phyloP scores from a whole-genome alignment of 2,329 filamentous ascomycete species.

The Penicillium concentricum region DNA sequence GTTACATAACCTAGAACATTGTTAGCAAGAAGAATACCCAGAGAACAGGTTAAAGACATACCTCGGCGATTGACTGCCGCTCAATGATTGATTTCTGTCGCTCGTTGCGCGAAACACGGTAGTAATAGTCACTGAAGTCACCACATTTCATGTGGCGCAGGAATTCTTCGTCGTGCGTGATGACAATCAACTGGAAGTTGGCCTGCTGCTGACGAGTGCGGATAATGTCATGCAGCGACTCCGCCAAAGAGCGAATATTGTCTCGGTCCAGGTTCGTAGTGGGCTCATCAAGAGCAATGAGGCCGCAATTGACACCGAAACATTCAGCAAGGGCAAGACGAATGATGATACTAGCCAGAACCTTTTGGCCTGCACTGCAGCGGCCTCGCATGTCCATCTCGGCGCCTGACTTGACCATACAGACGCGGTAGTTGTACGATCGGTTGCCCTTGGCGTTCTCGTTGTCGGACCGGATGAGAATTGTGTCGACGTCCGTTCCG shows the following conservation, averaged over 20 bases:
- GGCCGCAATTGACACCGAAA: slow-evolving; percentile 91
- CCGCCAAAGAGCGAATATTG: slow-evolving; percentile 87
- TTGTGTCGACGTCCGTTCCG: slow-evolving; percentile 94
- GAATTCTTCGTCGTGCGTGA: slow-evolving; percentile 98
- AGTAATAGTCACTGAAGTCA: slow-evolving; percentile 92
- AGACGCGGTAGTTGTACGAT: slow-evolving; percentile 94
- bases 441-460: slow-evolving; percentile 73
- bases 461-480: slow-evolving; percentile 88
- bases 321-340: slow-evolving; percentile 93
- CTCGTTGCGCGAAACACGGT: slow-evolving; percentile 77
- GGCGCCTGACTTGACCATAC: slow-evolving; percentile 94
- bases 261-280: slow-evolving; percentile 95
- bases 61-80: slow-evolving; percentile 56
- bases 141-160: slow-evolving; percentile 87
- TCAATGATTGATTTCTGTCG: slow-evolving; percentile 86
- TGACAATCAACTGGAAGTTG: slow-evolving; percentile 97
- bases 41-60: slow-evolving; percentile 25
- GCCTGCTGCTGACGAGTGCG: slow-evolving; percentile 75
- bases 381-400: slow-evolving; percentile 99
- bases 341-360: slow-evolving; percentile 95
- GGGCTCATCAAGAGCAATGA: slow-evolving; percentile 95
- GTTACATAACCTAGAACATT: slow-evolving; percentile 20
- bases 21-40: slow-evolving; percentile 5
- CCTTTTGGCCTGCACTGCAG: slow-evolving; percentile 94
- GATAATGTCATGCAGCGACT: slow-evolving; percentile 85